phyloP scores from a whole-genome alignment of 768 basidiomycete genomes.

The Mycena filopes region DNA sequence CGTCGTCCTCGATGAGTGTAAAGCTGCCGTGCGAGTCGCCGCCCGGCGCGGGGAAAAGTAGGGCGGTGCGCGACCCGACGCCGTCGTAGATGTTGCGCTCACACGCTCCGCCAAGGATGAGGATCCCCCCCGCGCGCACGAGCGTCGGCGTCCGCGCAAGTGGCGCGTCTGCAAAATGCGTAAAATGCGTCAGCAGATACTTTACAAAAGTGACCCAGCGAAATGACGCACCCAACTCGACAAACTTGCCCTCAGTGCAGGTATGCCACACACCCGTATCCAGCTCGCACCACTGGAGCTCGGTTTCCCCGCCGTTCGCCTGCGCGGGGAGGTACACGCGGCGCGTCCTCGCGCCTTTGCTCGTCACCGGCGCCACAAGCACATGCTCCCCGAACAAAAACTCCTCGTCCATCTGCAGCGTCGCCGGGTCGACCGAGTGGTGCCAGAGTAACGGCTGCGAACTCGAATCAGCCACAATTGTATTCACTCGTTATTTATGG shows the following conservation, averaged over 20 bases:
- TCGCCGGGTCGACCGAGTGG: conserved; percentile 31
- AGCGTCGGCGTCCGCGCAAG: conserved; percentile 28
- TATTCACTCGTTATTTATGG: background rate
- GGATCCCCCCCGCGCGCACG: conserved; percentile 23
- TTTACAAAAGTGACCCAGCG: background rate
- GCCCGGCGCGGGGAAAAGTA: conserved; percentile 29
- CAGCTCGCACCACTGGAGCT: conserved; percentile 31
- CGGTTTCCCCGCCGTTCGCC: conserved; percentile 29
- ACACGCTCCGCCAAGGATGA: conserved; percentile 30
- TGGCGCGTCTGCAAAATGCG: conserved; percentile 18
- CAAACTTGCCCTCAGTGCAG: conserved; percentile 26
- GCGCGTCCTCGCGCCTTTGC: conserved; percentile 32
- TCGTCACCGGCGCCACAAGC: conserved; percentile 33
- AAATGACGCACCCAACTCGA: conserved; percentile 26
- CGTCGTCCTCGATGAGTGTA: conserved; percentile 33
- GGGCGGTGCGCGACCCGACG: conserved; percentile 28
- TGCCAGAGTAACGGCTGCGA: conserved; percentile 33
- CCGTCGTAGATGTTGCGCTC: conserved; percentile 34
- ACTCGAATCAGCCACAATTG: background rate
- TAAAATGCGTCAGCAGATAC: too few relatives aligned
- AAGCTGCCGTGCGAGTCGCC: conserved; percentile 27
- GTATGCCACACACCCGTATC: conserved; percentile 34
- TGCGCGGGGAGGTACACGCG: conserved; percentile 30
- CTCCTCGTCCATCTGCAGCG: conserved; percentile 32
- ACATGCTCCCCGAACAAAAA: conserved; percentile 35